Evolutionary conservation across 2,329 filamentous ascomycete genomes (phyloP), one percentile per base, ranked within the genome.

Genomic region (Aspergillus costaricaensis): DNA sequence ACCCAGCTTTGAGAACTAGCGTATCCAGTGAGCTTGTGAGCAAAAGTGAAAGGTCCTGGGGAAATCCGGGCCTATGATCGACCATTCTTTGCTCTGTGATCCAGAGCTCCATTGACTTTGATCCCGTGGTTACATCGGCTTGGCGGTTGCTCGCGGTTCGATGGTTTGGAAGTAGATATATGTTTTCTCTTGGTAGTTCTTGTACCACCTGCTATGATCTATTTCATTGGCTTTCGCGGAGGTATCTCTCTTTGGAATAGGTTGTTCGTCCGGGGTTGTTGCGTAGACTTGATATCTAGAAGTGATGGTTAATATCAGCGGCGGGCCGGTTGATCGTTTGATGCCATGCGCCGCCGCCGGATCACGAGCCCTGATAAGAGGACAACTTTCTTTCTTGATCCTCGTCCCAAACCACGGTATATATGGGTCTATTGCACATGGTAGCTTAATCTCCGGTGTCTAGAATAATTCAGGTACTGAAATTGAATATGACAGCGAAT

Each of bases 81-180:
- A 36, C 41, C 25, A 3, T 14, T 15, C 39, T 25, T 25, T 55
- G 25, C 39, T 32, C 30, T 19, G 53, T 25, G 53, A 32, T 44
- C 53, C 53, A 44, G 12, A 30, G 53, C 27, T 21, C 53, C 32
- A 30, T 44, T 17, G 23, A n/a, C 43, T 21, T 55, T 15, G 19
- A 27, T 30, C 27, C 53, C 53, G 39, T 55, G 53, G 53, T 55
- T 55, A 8, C n/a, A 44, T 44, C 53, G n/a, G 25, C 10, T 55
- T 55, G 53, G 53, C 43, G 53, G 53, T 47, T 55, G 53, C 53
- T 55, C 23, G 38, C 39, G 39, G 39, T 55, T 50, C 47, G 47
- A 50, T 27, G 25, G 47, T 14, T 10, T 25, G 21, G 53, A 41
- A 55, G 32, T 39, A 36, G 39, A 30, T n/a, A 25, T 10, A n/a